Evolutionary conservation across 495 filamentous ascomycete genomes (phyloP), one percentile per base, ranked within the genome.

Genomic region (Podospora pseudopauciseta): DNA sequence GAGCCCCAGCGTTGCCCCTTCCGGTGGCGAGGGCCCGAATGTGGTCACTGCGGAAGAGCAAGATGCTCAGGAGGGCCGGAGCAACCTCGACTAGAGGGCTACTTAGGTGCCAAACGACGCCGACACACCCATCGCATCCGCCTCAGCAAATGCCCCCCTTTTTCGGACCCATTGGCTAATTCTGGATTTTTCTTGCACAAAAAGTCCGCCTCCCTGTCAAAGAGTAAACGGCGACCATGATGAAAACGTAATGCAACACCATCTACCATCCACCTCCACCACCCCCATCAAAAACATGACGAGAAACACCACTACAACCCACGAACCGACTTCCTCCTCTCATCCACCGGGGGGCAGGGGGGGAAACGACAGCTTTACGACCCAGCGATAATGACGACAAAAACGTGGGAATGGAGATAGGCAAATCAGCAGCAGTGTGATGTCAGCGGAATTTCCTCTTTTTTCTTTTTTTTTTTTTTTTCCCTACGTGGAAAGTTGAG

Each of bases 11-110:
- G 68, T 23, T 4, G 20, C 64, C 27, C 18, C 67, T 53, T 30
- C 19, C 55, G 53, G 53, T 64, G 23, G 20, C 57, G 19, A 30
- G 5, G 26, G 23, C 64, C 26, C 65, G n/a, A 65, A 69, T 53
- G 68, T 72, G 34, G 74, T 76, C 69, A 74, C 74, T 59, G 72
- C 64, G 15, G 74, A 44, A 20, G 71, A 76, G 72, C 71, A 74
- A 64, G 69, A 71, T 16, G 72, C 74, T 53, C 74, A 76, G 66
- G 74, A 76, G 60, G 74, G 74, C 13, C 56, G 67, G 64, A 70
- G 69, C 71, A 71, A 65, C 26, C 68, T 73, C 68, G 49, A 66
- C 44, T 68, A 68, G 64, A 56, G 19, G 62, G 63, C 56, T 23
- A 60, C 26, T 32, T 56, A 54, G 53, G 44, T 62, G 60, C 23